Evolutionary conservation across 176 grass and related monocot genomes (phyloP).

Genomic region (Microstegium vimineum): DNA sequence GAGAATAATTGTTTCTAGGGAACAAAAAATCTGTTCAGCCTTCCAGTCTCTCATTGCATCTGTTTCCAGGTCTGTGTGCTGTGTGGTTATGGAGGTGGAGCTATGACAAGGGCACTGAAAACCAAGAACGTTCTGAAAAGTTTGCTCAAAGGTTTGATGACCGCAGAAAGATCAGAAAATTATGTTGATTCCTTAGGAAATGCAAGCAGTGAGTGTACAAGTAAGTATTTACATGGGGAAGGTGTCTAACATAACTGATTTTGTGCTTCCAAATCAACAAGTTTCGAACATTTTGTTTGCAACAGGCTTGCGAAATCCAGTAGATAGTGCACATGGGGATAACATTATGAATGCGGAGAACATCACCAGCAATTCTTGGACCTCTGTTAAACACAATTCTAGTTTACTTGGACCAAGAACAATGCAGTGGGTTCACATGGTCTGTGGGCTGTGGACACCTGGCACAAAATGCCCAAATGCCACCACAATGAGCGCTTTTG

Average conservation of each 20-base stretch:
- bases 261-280: slow-evolving; percentile 17
- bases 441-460: slow-evolving; percentile 94
- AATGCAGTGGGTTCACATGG: slow-evolving; percentile 86
- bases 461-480: slow-evolving; percentile 91
- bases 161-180: slow-evolving; percentile 20
- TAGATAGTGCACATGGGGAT: background rate
- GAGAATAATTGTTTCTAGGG: background rate
- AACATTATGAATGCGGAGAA: background rate
- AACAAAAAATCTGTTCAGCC: background rate
- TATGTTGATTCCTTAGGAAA: slow-evolving; percentile 24
- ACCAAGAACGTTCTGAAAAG: slow-evolving; percentile 61
- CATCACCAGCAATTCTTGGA: slow-evolving; percentile 24
- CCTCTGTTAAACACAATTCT: slow-evolving; percentile 15
- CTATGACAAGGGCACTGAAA: slow-evolving; percentile 87
- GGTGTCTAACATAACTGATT: slow-evolving; percentile 20
- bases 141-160: slow-evolving; percentile 48
- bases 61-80: slow-evolving; percentile 70
- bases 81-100: slow-evolving; percentile 90
- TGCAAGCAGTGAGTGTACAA: slow-evolving; percentile 20
- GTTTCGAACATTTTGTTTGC: slow-evolving; percentile 22
- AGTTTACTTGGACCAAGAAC: slow-evolving; percentile 35
- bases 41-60: background rate
- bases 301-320: slow-evolving; percentile 24
- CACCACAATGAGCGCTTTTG: slow-evolving; percentile 83
- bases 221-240: slow-evolving; percentile 25